Evolutionary conservation across 73 alveolate species (phyloP).

Genomic region (Paramecium sonneborni): DNA sequence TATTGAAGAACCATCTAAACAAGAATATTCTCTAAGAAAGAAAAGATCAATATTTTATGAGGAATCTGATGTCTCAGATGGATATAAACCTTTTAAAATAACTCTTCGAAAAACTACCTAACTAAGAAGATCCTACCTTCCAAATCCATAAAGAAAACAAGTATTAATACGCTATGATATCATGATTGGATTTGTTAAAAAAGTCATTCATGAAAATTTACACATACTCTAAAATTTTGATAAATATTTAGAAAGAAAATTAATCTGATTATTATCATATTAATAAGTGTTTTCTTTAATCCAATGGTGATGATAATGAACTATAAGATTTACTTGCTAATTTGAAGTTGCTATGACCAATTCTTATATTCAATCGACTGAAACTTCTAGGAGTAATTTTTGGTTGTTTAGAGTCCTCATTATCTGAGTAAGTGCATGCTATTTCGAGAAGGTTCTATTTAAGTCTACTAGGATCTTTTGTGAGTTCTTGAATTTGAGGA

Average conservation of each 20-base stretch:
- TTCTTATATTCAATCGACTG: neutral
- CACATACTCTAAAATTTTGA: neutral
- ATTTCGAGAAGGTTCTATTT: neutral
- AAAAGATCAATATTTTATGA: neutral
- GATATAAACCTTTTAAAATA: neutral
- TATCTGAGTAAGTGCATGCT: neutral
- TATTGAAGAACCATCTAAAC: neutral
- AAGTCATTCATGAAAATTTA: neutral
- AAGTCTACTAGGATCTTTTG: neutral
- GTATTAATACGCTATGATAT: conserved; percentile 13
- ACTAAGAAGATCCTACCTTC: neutral
- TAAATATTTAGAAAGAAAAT: neutral
- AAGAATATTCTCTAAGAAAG: neutral
- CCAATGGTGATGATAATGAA: conserved; percentile 10
- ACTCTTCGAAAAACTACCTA: neutral
- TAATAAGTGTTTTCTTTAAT: neutral
- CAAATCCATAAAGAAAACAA: conserved; percentile 20
- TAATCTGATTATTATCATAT: neutral
- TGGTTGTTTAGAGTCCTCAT: neutral
- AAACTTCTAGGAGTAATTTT: conserved; percentile 18
- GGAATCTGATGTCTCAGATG: neutral
- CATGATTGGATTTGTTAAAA: neutral
- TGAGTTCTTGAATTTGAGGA: neutral
- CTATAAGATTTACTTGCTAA: neutral
- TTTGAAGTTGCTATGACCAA: conserved; percentile 20